Evolutionary conservation across 208 protist species (phyloP).

Genomic region (Leishmania mexicana): DNA sequence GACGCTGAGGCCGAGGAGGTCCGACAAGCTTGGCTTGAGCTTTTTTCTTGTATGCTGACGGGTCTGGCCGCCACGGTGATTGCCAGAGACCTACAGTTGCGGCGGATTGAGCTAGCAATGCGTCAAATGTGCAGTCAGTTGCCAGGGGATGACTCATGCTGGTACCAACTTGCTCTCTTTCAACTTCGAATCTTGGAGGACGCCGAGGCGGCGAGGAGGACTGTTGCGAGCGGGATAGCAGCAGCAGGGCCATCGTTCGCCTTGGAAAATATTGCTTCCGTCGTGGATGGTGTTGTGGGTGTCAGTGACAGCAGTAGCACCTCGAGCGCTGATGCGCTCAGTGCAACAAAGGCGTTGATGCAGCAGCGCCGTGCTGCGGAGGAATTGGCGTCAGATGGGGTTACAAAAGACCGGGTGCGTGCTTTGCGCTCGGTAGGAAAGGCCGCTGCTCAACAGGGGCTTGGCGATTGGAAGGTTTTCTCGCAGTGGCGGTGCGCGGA

Average conservation of each 20-base stretch:
- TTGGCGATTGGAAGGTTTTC: conserved; percentile 83
- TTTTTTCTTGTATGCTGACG: conserved; percentile 48
- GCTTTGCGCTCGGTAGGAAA: conserved; percentile 65
- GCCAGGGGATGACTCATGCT: conserved; percentile 62
- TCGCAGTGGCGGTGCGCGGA: conserved; percentile 77
- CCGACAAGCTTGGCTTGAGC: conserved; percentile 46
- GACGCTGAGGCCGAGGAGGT: conserved; percentile 36
- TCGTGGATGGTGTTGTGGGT: conserved; percentile 7
- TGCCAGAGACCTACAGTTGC: conserved; percentile 50
- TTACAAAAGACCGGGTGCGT: conserved; percentile 37
- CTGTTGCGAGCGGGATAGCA: conserved; percentile 34
- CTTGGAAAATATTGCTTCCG: conserved; percentile 39
- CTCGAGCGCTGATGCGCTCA: not conserved
- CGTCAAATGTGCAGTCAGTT: conserved; percentile 82
- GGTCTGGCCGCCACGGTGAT: conserved; percentile 26
- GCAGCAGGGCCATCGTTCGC: conserved; percentile 51
- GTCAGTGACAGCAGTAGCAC: not conserved
- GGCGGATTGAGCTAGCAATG: conserved; percentile 80
- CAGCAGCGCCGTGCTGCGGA: conserved; percentile 35
- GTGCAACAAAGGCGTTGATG: conserved; percentile 14
- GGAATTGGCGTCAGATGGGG: conserved; percentile 6
- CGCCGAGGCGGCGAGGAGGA: conserved; percentile 40
- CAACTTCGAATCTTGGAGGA: conserved; percentile 56
- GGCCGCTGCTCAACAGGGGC: conserved; percentile 45
- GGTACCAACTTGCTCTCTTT: conserved; percentile 82